phyloP scores from a whole-genome alignment of 2,329 filamentous ascomycete species.

The Neoarthrinium moseri region DNA sequence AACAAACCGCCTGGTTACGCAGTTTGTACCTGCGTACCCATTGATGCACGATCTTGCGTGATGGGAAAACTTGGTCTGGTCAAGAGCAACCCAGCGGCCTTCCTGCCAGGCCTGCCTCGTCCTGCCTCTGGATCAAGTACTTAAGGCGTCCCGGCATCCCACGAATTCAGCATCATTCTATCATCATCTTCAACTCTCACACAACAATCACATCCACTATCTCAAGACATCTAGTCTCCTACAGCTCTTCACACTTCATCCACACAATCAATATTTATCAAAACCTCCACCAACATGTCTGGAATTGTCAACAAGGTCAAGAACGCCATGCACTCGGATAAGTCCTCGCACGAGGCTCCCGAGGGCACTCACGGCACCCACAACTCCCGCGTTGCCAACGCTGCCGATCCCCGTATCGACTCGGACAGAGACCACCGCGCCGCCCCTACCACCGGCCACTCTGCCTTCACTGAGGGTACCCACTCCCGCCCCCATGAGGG shows the following conservation, averaged over 20 bases:
- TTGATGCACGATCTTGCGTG: no score
- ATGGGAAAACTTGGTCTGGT: no score
- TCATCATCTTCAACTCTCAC: neutral
- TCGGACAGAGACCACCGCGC: constrained; percentile 31
- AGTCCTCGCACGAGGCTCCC: constrained; percentile 25
- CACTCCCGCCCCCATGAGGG: constrained; percentile 14
- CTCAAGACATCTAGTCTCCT: no score
- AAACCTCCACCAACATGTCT: constrained; percentile 46
- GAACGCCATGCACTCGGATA: constrained; percentile 49
- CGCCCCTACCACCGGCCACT: constrained; percentile 21
- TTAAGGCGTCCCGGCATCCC: constrained; percentile 6
- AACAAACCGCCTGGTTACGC: no score
- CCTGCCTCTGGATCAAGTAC: no score
- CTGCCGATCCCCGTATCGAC: constrained; percentile 30
- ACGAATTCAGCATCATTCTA: neutral
- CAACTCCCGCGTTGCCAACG: constrained; percentile 4
- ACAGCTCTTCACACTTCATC: no score
- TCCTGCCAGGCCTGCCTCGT: no score
- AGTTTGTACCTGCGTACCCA: no score
- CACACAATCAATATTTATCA: neutral
- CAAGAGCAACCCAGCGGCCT: neutral
- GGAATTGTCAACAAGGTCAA: constrained; percentile 59
- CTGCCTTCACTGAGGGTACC: constrained; percentile 9
- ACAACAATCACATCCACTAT: no score
- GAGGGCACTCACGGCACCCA: constrained; percentile 29